Base-by-base conservation (phyloP, 306 rosid species). In the Canavalia ensiformis region DNA sequence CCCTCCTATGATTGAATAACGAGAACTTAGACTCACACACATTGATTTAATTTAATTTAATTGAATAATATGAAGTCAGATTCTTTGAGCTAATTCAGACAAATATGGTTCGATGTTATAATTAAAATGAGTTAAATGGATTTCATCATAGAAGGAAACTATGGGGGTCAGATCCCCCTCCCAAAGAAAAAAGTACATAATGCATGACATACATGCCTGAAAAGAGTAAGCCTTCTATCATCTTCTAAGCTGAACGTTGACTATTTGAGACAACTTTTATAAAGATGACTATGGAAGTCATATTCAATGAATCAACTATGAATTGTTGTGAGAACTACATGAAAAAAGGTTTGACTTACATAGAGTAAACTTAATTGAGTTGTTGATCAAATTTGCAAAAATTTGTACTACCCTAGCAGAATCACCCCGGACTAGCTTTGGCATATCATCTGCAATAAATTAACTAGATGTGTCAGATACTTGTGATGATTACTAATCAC, bases 401-500 rank as follows among this genome's bases (percentile, higher is more conserved):
- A 95, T 86, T 88, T 95, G 99, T 84, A 95, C 98, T 60, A 93
- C 99, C 83, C 99, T 91, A 60, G 95, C 99, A 42, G 99, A 95
- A 86, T 95, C 99, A 58, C 99, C 99, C 37, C 79, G 91, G 66
- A 95, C 94, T 81, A 95, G 80, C 86, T 84, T 95, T 41, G 99
- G 99, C 88, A 95, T 90, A 69, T 95, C 97, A 83, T 93, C 99
- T 95, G 84, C 77, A 81, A 8, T 59, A 78, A 57, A 81, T 58
- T 6, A 81, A 58, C 29, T 18, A 18, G 25, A 18, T 18, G 51
- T 49, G 44, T 33, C 74, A 83, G 39, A 73, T 74, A 49, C n/a
- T 72, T n/a, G 41, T 68, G 62, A 70, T 29, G 29, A 64, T 41
- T 56, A 35, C 46, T 18, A 79, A 28, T 39, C 18, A 79, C 77